Evolutionary conservation across 2,329 filamentous ascomycete species (phyloP), one percentile per base, ranked within the genome.

Genomic region (Trichophyton rubrum): DNA sequence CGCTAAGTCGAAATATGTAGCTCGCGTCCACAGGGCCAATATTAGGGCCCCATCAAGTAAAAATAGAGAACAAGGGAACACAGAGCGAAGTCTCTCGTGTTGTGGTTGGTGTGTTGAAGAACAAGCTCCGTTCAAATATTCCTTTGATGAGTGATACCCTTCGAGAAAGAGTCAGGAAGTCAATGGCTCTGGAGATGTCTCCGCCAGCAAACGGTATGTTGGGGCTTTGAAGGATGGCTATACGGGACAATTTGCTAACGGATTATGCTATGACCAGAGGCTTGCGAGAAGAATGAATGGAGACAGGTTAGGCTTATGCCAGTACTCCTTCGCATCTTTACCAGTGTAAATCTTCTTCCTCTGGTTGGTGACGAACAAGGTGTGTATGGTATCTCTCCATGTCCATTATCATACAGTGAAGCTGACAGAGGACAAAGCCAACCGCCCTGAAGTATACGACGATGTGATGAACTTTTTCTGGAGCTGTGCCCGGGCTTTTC

Each of bases 61-160:
- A 35, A 30, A 55, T 55, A 55, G 24, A 55, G 24, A 55, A 55
- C 30, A 55, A 55, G 51, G 51, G 51, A 17, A 55, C 51, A n/a
- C 51, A 55, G 27, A 55, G 51, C 15, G 51, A 55, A 27, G 51
- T 55, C 15, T 55, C 51, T 20, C 51, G 45, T 24, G 45, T 55
- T 6, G 27, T 55, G 4, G 51, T 55, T 33, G 51, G 30, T 4
- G 51, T 55, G 13, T 20, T 35, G 27, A 55, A 55, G 51, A 55
- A 55, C 27, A 55, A 55, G 27, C 51, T 55, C n/a, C 51, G 51
- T 17, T 55, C 51, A 20, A 55, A 55, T 24, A 55, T 55, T 33
- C 51, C 51, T 55, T 35, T 55, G 27, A 55, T 55, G 51, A 55
- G 51, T 20, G 51, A 55, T 35, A 27, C 51, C 51, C 27, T 55